Conservation (phyloP, 2,329 filamentous ascomycete species). For the Cercospora nicotianae region DNA sequence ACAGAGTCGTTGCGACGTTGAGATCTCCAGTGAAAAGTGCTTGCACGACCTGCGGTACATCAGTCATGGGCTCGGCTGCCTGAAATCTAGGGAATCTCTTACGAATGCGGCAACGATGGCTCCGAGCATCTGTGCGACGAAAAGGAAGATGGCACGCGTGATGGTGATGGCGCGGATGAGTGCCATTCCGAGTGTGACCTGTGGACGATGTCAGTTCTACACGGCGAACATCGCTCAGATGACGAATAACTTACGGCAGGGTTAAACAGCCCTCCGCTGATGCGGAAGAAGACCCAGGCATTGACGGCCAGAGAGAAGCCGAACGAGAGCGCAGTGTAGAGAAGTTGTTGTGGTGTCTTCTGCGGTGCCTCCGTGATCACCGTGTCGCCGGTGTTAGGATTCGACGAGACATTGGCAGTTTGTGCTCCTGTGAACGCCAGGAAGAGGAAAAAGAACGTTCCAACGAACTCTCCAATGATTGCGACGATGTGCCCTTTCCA, state of each 20-base stretch:
- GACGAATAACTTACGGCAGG: conserved; percentile 36
- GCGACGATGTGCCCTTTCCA: conserved; percentile 35
- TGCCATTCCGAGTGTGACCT: conserved; percentile 31
- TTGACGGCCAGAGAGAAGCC: conserved; percentile 46
- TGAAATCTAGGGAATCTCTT: not conserved
- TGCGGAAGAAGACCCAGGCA: conserved; percentile 43
- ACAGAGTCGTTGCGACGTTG: conserved; percentile 38
- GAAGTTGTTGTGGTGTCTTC: conserved; percentile 41
- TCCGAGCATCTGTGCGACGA: conserved; percentile 12
- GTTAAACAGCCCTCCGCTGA: conserved; percentile 40
- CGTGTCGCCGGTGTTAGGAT: conserved; percentile 29
- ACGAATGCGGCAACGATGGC: conserved; percentile 11
- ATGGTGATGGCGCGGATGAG: conserved; percentile 39
- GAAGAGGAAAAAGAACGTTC: conserved; percentile 49
- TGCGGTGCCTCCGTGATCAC: conserved; percentile 30
- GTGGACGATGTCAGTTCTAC: conserved; percentile 25
- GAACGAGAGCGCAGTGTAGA: conserved; percentile 44
- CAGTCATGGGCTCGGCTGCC: not conserved
- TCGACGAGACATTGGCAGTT: conserved; percentile 44
- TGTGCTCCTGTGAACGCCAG: conserved; percentile 49
- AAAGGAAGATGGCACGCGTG: conserved; percentile 25
- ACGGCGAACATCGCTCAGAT: conserved; percentile 22
- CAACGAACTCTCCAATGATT: conserved; percentile 44
- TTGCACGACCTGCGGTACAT: conserved; percentile 22
- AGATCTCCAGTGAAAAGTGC: conserved; percentile 41